Evolutionary conservation across 2,329 filamentous ascomycete genomes (phyloP), one percentile per base, ranked within the genome.

Genomic region (Pseudogymnoascus sp.): DNA sequence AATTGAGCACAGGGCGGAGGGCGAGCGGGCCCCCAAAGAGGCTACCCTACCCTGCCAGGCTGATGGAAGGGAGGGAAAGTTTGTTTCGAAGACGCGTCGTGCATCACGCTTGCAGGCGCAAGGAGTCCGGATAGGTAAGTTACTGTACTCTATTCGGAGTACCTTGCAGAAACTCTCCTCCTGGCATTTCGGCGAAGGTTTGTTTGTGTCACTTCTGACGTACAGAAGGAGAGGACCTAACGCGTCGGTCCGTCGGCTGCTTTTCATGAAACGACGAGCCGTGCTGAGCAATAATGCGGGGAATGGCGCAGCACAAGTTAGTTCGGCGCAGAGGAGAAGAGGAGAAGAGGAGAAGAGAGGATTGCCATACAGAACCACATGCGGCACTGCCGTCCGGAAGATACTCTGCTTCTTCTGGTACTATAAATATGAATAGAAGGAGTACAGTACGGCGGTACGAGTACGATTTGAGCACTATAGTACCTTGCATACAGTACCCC

Each of bases 81-180:
- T 56, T 56, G 46, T 56, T 56, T 56, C 46, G 46, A 33, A 56
- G 46, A 56, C 46, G 26, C 46, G 46, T 56, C 26, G 46, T 56
- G 46, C 46, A 33, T 56, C n/a, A 33, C 26, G 26, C 46, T 56
- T 56, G 46, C n/a, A 24, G 26, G 14, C 46, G 46, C 46, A 31
- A 33, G 46, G 46, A 53, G 46, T 31, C 26, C 46, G 26, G 46
- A 53, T 53, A 53, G 46, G 46, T 33, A 14, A 53, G 46, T 53
- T 33, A 3, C n/a, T 12, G 46, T 33, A 56, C 46, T 56, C 26
- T 56, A 56, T 56, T 56, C 26, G 46, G 46, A 56, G 46, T 31
- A 56, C 46, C 46, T 56, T 56, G 46, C 46, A 33, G 46, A 33
- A 56, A 56, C 8, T 33, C 46, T 19, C 6, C n/a, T 56, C 46